Base-by-base conservation (phyloP, 352 stramenopile genomes). In the Globisporangium spiculum region DNA sequence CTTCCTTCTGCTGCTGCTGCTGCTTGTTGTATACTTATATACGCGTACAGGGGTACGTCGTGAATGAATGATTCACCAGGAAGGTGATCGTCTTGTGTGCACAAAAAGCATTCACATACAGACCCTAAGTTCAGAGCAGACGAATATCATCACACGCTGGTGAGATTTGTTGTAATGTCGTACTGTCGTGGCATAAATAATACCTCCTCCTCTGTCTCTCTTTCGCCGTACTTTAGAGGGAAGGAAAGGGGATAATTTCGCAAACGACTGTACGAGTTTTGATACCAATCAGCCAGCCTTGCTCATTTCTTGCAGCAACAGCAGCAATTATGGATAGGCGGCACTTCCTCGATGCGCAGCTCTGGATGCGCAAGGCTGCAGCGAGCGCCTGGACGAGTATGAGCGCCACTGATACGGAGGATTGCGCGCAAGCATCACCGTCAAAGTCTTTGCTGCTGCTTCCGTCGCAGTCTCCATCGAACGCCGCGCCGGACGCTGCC, bases 261-360 rank as follows among this genome's bases (percentile, higher is more conserved):
- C n/a, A 18, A 7, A 9, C 5, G n/a, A 56, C n/a, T 16, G 50
- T 56, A 56, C 50, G 9, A 27, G 1, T 24, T 7, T 50, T 22
- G 41, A 54, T 54, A n/a, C 48, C 20, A 54, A 26, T 54, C 46
- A 54, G 24, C 22, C 38, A 56, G 5, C 48, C n/a, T 27, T 18
- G 4, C 18, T 55, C 41, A 52, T 52, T 52, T 52, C 44, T 52
- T 52, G 44, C 44, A 27, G 6, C 22, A 12, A 12, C 46, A 66
- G 18, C 5, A 58, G 38, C 38, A 44, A 52, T 2, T 4, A 79
- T 81, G 75, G 65, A 79, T 18, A 67, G 70, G 0, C 14, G 66
- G n/a, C 57, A 60, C 7, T 81, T 81, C 50, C 64, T 79, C 26
- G 70, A 71, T 26, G 70, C 75, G 38, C 72, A 75, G 66, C 63